Evolutionary conservation across 2,329 filamentous ascomycete genomes (phyloP).

Genomic region (Pseudogymnoascus sp.): DNA sequence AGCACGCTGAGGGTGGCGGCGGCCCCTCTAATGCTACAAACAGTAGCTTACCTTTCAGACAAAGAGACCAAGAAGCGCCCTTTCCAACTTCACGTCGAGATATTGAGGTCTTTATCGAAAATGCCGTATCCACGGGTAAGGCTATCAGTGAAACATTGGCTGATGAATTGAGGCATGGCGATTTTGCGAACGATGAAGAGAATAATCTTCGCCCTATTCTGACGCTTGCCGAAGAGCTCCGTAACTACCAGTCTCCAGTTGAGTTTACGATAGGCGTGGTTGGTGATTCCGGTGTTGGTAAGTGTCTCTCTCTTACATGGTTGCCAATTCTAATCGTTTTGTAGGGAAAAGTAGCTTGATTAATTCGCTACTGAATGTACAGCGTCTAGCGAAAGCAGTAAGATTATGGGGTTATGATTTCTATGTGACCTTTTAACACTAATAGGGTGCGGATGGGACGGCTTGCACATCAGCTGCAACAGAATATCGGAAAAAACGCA

Average conservation of each 20-base stretch:
- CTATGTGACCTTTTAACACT: not conserved
- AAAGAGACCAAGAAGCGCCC: not conserved
- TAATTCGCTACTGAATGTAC: conserved; percentile 12
- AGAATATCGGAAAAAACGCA: conserved; percentile 13
- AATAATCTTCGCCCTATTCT: conserved; percentile 12
- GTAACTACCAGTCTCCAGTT: conserved; percentile 13
- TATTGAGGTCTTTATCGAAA: not conserved
- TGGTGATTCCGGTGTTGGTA: conserved; percentile 16
- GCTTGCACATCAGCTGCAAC: conserved; percentile 13
- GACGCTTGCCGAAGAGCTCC: conserved; percentile 14
- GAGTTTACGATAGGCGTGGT: conserved; percentile 15
- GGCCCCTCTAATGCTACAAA: not conserved
- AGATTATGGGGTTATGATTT: not conserved
- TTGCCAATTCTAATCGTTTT: not conserved
- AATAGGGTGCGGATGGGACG: conserved; percentile 11
- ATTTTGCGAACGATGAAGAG: conserved; percentile 12
- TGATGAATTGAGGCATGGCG: conserved; percentile 9
- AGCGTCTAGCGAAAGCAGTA: conserved; percentile 14
- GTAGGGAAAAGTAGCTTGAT: conserved; percentile 15
- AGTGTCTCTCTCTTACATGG: not conserved
- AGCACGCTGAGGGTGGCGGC: not conserved
- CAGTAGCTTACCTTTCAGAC: not conserved
- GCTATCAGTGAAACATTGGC: conserved; percentile 9
- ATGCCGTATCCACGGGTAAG: conserved; percentile 11
- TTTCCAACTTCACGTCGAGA: not conserved